Conservation (phyloP, 495 filamentous ascomycete genomes). For the Thermothielavioides terrestris region DNA sequence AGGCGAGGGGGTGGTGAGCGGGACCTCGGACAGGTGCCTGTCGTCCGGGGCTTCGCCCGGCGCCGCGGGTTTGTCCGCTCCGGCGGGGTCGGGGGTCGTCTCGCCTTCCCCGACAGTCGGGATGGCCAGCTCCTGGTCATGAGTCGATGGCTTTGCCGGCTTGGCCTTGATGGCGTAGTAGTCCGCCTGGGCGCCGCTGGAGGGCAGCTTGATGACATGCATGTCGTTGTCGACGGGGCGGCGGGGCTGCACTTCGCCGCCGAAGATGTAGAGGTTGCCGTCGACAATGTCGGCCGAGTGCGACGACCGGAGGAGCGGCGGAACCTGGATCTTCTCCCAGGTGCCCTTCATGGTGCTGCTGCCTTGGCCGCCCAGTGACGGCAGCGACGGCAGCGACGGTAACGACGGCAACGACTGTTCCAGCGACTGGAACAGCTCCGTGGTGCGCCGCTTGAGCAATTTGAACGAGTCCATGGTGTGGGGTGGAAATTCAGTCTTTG, state of each 20-base stretch:
- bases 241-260: constrained; percentile 44
- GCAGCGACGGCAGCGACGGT: constrained; percentile 10
- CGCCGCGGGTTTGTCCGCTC: constrained; percentile 19
- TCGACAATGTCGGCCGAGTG: constrained; percentile 61
- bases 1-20: constrained; percentile 3
- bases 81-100: constrained; percentile 23
- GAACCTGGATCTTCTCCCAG: constrained; percentile 48
- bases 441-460: constrained; percentile 37
- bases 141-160: constrained; percentile 1
- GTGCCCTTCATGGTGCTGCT: constrained; percentile 42
- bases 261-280: constrained; percentile 62
- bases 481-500: too few species aligned
- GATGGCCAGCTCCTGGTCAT: not conserved
- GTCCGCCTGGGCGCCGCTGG: constrained; percentile 44
- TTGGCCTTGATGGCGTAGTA: constrained; percentile 47
- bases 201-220: constrained; percentile 55
- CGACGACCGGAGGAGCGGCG: constrained; percentile 54
- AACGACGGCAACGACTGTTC: constrained; percentile 28
- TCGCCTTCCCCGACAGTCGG: not conserved
- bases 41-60: constrained; percentile 3
- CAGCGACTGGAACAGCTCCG: constrained; percentile 34
- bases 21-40: constrained; percentile 4
- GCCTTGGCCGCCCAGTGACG: constrained; percentile 13
- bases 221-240: constrained; percentile 60
- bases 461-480: constrained; percentile 38